Evolutionary conservation across 768 basidiomycete species (phyloP).

Genomic region (Pisolithus orientalis): DNA sequence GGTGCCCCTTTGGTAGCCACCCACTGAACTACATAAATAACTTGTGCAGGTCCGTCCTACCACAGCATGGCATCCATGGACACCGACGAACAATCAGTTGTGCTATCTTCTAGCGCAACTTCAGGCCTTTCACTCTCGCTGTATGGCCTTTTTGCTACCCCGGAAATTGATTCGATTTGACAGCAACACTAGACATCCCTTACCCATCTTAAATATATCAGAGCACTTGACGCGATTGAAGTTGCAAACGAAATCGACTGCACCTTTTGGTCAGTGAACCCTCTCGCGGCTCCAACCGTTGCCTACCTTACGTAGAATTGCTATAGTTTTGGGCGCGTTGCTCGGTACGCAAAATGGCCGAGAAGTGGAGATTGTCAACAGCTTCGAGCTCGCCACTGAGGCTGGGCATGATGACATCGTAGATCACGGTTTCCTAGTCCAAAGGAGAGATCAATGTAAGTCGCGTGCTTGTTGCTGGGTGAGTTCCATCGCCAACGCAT

Average conservation of each 20-base stretch:
- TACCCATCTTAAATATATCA: constrained; percentile 94
- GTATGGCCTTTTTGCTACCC: constrained; percentile 35
- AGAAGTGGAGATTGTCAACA: constrained; percentile 95
- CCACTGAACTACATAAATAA: too few relatives aligned
- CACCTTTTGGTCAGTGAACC: constrained; percentile 56
- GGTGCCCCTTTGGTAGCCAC: not conserved
- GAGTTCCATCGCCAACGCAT: constrained; percentile 3
- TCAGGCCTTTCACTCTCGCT: constrained; percentile 72
- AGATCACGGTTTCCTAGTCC: constrained; percentile 76
- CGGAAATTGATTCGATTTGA: constrained; percentile 6
- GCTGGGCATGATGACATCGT: constrained; percentile 52
- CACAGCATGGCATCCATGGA: constrained; percentile 58
- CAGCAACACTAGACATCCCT: constrained; percentile 66
- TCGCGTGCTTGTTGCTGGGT: constrained; percentile 7
- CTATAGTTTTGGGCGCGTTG: constrained; percentile 82
- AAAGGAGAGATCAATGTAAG: constrained; percentile 84
- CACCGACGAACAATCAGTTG: constrained; percentile 69
- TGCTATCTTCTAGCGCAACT: constrained; percentile 61
- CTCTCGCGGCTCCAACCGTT: not conserved
- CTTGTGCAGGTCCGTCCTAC: not conserved
- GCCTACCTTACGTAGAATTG: not conserved
- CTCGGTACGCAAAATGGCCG: constrained; percentile 92
- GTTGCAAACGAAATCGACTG: constrained; percentile 55
- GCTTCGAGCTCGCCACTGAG: constrained; percentile 78
- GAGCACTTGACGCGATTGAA: constrained; percentile 88